Conservation (phyloP, 192 early-diverging fungal genomes). For the Geosiphon pyriformis region DNA sequence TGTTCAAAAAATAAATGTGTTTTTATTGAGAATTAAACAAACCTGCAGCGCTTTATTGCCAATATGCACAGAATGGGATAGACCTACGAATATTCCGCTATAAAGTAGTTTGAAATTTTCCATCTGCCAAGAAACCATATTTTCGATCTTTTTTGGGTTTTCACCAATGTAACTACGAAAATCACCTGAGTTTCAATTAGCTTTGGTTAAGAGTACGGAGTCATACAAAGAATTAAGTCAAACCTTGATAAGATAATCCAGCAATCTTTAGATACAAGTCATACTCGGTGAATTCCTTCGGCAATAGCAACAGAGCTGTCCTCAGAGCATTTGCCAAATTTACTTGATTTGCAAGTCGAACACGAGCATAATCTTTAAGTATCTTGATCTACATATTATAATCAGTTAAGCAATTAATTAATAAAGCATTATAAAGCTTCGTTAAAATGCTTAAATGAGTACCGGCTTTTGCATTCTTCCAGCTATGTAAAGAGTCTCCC, state of each 20-base stretch:
- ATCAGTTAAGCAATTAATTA: not conserved
- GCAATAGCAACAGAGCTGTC: conserved; percentile 77
- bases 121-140: conserved; percentile 84
- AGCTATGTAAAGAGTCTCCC: conserved; percentile 93
- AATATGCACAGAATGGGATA: conserved; percentile 41
- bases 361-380: conserved; percentile 67
- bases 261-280: conserved; percentile 82
- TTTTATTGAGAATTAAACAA: too few species aligned
- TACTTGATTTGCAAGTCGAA: conserved; percentile 69
- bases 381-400: conserved; percentile 54
- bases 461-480: conserved; percentile 97
- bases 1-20: not conserved
- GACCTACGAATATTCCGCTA: conserved; percentile 42
- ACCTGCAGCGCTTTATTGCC: conserved; percentile 6
- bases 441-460: conserved; percentile 26
- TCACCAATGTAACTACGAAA: conserved; percentile 90
- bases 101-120: conserved; percentile 54
- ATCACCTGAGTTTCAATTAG: conserved; percentile 56
- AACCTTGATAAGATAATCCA: conserved; percentile 69
- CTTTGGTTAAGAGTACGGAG: not conserved
- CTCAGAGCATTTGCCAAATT: conserved; percentile 85
- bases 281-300: conserved; percentile 70
- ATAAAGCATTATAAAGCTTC: not conserved
- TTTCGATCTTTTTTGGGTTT: conserved; percentile 92
- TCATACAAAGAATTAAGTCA: not conserved